Conservation (phyloP, 2,329 filamentous ascomycete genomes). For the Epichloe uncinata region DNA sequence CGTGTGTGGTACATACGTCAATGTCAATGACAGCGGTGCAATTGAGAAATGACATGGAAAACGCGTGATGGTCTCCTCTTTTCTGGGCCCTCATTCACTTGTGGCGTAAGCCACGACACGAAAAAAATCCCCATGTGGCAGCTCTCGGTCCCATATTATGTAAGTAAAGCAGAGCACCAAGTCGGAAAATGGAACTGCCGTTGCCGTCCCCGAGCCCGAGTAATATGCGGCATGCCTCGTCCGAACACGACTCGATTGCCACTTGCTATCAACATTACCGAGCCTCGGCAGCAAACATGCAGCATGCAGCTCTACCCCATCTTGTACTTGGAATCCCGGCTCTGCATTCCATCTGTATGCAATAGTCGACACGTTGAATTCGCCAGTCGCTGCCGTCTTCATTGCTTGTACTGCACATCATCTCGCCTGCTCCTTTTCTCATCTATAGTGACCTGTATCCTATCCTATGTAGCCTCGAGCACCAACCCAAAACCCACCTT, state of each 20-base stretch:
- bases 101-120: neutral
- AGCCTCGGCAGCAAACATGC: neutral
- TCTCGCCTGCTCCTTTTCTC: too few species aligned
- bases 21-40: neutral
- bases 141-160: neutral
- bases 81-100: neutral
- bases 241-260: too few species aligned
- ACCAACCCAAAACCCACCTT: too few species aligned
- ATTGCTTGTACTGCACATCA: neutral
- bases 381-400: neutral
- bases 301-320: neutral
- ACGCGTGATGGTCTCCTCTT: neutral
- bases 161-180: neutral
- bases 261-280: too few species aligned
- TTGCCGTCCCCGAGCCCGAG: neutral
- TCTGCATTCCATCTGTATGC: neutral
- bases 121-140: neutral
- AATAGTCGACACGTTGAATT: neutral
- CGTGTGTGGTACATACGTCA: too few species aligned
- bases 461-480: too few species aligned
- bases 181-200: neutral
- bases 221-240: too few species aligned
- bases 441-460: too few species aligned
- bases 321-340: neutral
- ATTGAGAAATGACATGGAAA: neutral